Conservation (phyloP, 495 filamentous ascomycete genomes). For the Podospora conica region DNA sequence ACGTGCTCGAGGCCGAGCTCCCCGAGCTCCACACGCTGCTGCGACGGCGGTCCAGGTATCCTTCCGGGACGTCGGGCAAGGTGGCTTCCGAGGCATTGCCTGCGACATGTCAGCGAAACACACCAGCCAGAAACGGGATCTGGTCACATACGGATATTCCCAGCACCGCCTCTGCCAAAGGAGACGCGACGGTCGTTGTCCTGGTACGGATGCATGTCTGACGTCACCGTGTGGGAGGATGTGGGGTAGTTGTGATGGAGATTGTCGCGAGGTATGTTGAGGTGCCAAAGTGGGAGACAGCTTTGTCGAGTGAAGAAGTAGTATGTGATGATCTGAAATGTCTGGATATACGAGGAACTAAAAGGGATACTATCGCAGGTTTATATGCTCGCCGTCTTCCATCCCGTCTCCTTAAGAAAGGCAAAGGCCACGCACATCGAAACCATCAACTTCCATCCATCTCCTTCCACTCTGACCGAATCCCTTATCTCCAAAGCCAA, state of each 20-base stretch:
- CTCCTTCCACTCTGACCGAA: background rate
- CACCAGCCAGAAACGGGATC: background rate
- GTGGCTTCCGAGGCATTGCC: constrained; percentile 2
- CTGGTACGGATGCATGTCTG: background rate
- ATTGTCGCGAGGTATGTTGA: background rate
- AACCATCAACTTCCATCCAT: background rate
- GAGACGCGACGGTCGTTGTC: constrained; percentile 11
- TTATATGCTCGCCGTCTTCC: background rate
- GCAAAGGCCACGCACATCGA: background rate
- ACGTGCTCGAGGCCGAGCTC: constrained; percentile 3
- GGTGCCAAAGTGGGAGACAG: background rate
- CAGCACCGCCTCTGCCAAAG: constrained; percentile 20
- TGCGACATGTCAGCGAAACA: background rate
- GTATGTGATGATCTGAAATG: background rate
- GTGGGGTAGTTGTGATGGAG: background rate
- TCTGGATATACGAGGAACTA: background rate
- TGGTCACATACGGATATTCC: constrained; percentile 18
- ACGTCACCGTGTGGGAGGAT: background rate
- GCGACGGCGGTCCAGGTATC: constrained; percentile 6
- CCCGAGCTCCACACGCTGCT: constrained; percentile 15
- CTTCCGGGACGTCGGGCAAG: background rate
- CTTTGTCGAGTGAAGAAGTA: background rate
- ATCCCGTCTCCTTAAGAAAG: background rate
- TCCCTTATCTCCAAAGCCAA: background rate
- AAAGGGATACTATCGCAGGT: background rate